Percentiles rank a stretch among this genome's conserved stretches.
These are phyloP conservation scores for Schizosaccharomyces lindneri DNA, from an alignment of 805 yeast species.

Conservation along the genomic window DNA sequence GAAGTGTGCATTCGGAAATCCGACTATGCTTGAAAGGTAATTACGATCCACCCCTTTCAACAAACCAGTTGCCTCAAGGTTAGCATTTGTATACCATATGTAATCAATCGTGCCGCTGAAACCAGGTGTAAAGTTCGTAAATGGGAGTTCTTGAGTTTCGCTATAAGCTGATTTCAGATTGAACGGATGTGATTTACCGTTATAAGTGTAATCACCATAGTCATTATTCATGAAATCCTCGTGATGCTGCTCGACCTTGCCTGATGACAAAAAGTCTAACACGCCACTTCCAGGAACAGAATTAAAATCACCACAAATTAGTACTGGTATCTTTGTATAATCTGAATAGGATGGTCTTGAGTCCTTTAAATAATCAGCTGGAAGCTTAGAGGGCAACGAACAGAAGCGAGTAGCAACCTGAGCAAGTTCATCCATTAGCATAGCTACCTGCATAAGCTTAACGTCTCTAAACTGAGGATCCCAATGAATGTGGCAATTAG, in stretches of 20 bases:
- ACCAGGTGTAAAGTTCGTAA: slow-evolving; percentile 81
- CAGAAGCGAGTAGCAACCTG: slow-evolving; percentile 27
- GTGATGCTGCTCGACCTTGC: slow-evolving; percentile 43
- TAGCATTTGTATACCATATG: slow-evolving; percentile 72
- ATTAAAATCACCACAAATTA: slow-evolving; percentile 90
- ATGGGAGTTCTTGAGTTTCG: slow-evolving; percentile 67
- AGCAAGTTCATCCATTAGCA: slow-evolving; percentile 69
- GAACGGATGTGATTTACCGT: slow-evolving; percentile 63
- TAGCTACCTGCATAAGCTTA: slow-evolving; percentile 83
- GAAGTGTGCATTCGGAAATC: slow-evolving; percentile 79
- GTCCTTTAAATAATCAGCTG: background rate
- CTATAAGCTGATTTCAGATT: slow-evolving; percentile 68
- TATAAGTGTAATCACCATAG: slow-evolving; percentile 75
- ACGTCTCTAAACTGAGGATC: slow-evolving; percentile 93
- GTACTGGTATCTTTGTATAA: slow-evolving; percentile 36
- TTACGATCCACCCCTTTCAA: slow-evolving; percentile 63
- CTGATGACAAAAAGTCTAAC: slow-evolving; percentile 64
- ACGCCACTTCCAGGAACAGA: slow-evolving; percentile 76
- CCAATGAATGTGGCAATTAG: slow-evolving; percentile 94
- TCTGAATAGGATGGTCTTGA: slow-evolving; percentile 15
- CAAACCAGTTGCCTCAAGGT: slow-evolving; percentile 62
- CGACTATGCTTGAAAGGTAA: slow-evolving; percentile 54
- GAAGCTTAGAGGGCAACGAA: slow-evolving; percentile 7
- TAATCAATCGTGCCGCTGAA: slow-evolving; percentile 87
- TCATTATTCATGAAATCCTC: slow-evolving; percentile 63